A percentile compares a stretch with the other conserved stretches of the same genome.
These are phyloP conservation scores for Candida maltosa DNA, from an alignment of 805 yeast genomes.

Conservation along the genomic window DNA sequence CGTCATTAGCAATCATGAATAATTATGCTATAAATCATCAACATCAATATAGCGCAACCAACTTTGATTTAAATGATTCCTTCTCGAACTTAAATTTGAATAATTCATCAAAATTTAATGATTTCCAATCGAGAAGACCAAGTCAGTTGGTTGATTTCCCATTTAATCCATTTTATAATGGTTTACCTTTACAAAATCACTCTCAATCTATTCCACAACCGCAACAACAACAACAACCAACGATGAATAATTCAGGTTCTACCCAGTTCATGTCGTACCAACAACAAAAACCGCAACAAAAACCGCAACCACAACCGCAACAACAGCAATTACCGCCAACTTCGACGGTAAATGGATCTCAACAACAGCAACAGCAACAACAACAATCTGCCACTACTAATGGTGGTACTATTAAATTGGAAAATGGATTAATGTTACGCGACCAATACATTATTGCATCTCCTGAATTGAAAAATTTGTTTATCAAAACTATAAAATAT, in stretches of 20 bases:
- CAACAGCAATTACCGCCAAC: constrained; percentile 3
- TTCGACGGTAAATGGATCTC: too few species aligned
- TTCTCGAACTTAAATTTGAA: constrained; percentile 1
- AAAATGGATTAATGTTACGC: constrained; percentile 59
- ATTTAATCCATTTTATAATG: constrained; percentile 9
- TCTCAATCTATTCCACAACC: constrained; percentile 7
- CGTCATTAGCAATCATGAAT: constrained; percentile 28
- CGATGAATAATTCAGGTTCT: not conserved
- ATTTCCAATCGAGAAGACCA: constrained; percentile 41
- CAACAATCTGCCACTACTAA: constrained; percentile 12
- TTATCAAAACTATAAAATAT: constrained; percentile 48
- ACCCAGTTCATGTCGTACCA: not conserved
- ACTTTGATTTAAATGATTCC: not conserved
- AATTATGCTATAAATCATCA: constrained; percentile 17
- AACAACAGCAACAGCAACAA: constrained; percentile 11
- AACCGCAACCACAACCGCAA: constrained; percentile 10
- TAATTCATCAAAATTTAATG: constrained; percentile 28
- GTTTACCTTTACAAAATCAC: constrained; percentile 1
- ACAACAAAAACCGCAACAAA: constrained; percentile 12
- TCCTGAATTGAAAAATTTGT: constrained; percentile 46
- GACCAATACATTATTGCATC: constrained; percentile 60
- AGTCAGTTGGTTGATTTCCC: constrained; percentile 36
- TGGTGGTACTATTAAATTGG: constrained; percentile 36
- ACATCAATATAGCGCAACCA: not conserved
- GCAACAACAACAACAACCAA: constrained; percentile 5